A percentile compares a stretch with the other conserved stretches of the same genome.
These are phyloP conservation scores for Toxicodendron radicans DNA, from an alignment of 345 rosid species.

Conservation along the genomic window DNA sequence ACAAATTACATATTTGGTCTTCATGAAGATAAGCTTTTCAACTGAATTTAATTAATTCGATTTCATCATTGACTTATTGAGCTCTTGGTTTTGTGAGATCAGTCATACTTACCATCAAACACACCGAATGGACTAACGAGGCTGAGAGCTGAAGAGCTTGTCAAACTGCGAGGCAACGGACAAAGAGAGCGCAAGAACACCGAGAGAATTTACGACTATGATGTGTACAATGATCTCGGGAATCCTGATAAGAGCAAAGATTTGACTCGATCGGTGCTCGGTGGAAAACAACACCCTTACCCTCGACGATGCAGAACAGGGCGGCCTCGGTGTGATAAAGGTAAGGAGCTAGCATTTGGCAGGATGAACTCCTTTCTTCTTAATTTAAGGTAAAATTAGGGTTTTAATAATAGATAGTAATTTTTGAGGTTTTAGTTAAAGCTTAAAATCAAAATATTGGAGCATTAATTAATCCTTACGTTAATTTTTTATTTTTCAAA, in stretches of 20 bases:
- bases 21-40: too few species aligned
- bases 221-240: constrained; percentile 42
- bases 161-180: constrained; percentile 37
- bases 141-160: constrained; percentile 35
- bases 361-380: background rate
- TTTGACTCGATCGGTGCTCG: constrained; percentile 27
- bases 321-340: constrained; percentile 31
- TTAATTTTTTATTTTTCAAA: too few species aligned
- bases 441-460: too few species aligned
- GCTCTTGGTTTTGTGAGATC: background rate
- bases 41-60: too few species aligned
- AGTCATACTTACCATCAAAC: constrained; percentile 40
- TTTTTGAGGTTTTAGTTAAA: too few species aligned
- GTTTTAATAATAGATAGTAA: too few species aligned
- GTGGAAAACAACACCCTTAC: constrained; percentile 39
- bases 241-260: constrained; percentile 28
- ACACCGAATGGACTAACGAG: constrained; percentile 39
- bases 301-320: constrained; percentile 67
- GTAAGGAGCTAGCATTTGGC: constrained; percentile 7
- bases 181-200: constrained; percentile 32
- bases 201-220: constrained; percentile 48
- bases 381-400: too few species aligned
- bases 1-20: too few species aligned
- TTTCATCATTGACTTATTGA: too few species aligned
- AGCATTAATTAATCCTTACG: too few species aligned